Conservation (phyloP, 768 basidiomycete species). For the Trametes maxima region DNA sequence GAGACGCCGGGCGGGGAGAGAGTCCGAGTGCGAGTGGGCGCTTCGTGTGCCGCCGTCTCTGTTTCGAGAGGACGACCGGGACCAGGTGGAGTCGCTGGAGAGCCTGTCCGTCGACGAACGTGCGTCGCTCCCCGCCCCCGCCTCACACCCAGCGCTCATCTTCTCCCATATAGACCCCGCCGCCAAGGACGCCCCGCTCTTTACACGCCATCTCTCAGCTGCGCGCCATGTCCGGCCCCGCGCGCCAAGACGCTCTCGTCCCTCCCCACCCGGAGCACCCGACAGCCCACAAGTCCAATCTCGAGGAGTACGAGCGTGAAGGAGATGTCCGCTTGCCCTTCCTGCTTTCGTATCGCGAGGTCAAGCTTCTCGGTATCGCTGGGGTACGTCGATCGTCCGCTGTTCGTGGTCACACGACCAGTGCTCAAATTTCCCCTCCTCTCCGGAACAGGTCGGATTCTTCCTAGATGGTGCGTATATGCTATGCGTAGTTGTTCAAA, state of each 20-base stretch:
- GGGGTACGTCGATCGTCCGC: constrained; percentile 44
- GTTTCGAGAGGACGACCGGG: neutral
- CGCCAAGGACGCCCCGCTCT: neutral
- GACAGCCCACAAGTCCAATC: constrained; percentile 22
- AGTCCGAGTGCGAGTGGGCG: neutral
- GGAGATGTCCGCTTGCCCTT: constrained; percentile 40
- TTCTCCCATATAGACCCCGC: neutral
- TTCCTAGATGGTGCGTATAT: constrained; percentile 62
- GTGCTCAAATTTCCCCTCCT: constrained; percentile 1
- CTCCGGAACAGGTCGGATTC: constrained; percentile 56
- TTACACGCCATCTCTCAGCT: neutral
- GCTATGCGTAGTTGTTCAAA: neutral
- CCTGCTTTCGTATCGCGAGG: constrained; percentile 46
- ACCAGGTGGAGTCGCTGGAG: constrained; percentile 19
- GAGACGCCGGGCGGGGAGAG: constrained; percentile 1
- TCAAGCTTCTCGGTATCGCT: constrained; percentile 63
- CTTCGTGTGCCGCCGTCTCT: neutral
- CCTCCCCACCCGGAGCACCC: constrained; percentile 6
- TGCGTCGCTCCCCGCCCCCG: constrained; percentile 5
- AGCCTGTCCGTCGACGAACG: constrained; percentile 10
- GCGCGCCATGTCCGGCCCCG: constrained; percentile 5
- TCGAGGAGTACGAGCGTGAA: constrained; percentile 39
- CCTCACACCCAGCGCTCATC: constrained; percentile 1
- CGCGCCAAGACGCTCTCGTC: neutral
- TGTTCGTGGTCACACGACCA: constrained; percentile 12